Base-by-base conservation (phyloP, 2,329 filamentous ascomycete species). In the Purpureocillium takamizusanense region DNA sequence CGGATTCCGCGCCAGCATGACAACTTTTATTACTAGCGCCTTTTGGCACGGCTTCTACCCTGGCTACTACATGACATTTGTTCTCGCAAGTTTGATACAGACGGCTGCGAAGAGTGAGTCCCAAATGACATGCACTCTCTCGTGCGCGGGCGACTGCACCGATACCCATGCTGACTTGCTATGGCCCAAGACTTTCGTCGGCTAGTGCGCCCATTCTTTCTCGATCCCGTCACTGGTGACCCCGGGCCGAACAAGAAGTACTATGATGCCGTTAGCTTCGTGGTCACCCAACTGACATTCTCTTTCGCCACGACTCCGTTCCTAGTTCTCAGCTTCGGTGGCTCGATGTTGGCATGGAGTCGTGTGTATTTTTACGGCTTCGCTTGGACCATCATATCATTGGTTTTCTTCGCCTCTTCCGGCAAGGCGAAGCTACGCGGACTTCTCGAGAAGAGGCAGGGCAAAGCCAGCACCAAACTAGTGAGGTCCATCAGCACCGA, bases 31-130 rank as follows among this genome's bases (percentile, higher is more conserved):
- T 7, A 97, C 92, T 15, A 95, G 88, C 54, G 90, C 92, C 3
- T 82, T 97, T 49, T 98, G 92, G 92, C 92, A 98, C 55, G 92
- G 92, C 23, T 98, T 98, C 63, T 94, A 94, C 50, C 90, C 92
- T 0, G 92, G 92, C 6, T 98, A 98, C 62, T 97, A 97, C 60
- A 65, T 98, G 43, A 75, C 83, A 5, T 98, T 98, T 53, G 66
- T 97, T 31, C 72, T 97, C 7, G 92, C 86, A 1, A 88, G 87
- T 44, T 85, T 98, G 48, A 76, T 95, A 23, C 92, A 98, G 57
- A 95, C 88, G 2, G 82, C 82, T 14, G 89, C 92, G 39, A 98
- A 98, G 69, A 88, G 89, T 95, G 70, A 59, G 83, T 72, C n/a
- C 12, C 13, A 6, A 9, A 7, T 4, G 4, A 6, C 31, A 6